Percentiles rank a stretch among this genome's conserved stretches.
Conservation (phyloP, 225 moss, liverwort and hornwort genomes). For the Sphagnum tenellum region DNA sequence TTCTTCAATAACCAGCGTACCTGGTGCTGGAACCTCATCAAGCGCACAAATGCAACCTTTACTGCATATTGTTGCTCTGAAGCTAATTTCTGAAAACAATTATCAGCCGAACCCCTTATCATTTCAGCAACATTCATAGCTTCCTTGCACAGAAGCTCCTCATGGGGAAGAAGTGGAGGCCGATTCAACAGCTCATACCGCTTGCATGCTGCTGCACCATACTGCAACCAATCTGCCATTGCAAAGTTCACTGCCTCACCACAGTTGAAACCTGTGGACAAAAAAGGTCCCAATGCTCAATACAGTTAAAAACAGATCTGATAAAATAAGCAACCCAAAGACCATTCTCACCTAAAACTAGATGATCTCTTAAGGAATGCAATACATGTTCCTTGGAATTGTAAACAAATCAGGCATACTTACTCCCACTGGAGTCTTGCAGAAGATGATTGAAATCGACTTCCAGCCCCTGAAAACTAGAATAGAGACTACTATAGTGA, state of each 20-base stretch:
- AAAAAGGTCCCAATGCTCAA: neutral
- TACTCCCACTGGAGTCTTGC: no score
- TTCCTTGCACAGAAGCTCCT: constrained; percentile 35
- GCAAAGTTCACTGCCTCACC: constrained; percentile 43
- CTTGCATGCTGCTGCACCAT: constrained; percentile 30
- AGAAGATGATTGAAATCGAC: no score
- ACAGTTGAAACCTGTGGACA: constrained; percentile 28
- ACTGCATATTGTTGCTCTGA: constrained; percentile 16
- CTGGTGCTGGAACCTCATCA: constrained; percentile 38
- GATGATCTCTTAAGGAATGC: no score
- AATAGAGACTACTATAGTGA: no score
- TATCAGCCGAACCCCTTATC: neutral
- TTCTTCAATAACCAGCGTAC: constrained; percentile 35
- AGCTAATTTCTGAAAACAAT: constrained; percentile 2
- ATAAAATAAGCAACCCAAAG: no score
- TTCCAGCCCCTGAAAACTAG: no score
- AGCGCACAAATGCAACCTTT: constrained; percentile 34
- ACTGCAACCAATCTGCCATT: constrained; percentile 39
- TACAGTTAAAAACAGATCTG: no score
- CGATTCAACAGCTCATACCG: constrained; percentile 29
- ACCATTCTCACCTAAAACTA: no score
- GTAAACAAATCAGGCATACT: no score
- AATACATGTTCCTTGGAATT: no score
- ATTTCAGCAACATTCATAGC: constrained; percentile 20
- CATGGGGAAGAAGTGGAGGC: constrained; percentile 27